Evolutionary conservation across 805 yeast species (phyloP).

Genomic region (Blastobotrys parvus): DNA sequence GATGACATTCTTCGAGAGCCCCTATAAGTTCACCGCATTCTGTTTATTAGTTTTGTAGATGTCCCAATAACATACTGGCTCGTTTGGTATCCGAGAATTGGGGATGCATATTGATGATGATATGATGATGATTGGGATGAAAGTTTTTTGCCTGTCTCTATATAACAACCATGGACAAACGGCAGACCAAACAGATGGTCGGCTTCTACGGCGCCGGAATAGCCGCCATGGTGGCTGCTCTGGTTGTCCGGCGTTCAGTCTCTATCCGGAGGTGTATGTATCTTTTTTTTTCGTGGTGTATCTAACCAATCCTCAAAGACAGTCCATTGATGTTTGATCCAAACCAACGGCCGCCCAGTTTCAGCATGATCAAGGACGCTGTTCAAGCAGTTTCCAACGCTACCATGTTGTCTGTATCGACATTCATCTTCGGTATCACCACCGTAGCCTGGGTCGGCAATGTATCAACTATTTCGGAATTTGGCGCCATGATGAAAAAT

Average conservation of each 20-base stretch:
- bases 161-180: conserved; percentile 15
- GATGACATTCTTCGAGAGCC: conserved; percentile 85
- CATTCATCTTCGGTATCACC: conserved; percentile 61
- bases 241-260: conserved; percentile 70
- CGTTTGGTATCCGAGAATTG: conserved; percentile 44
- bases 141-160: too few species aligned
- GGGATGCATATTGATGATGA: conserved; percentile 46
- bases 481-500: conserved; percentile 58
- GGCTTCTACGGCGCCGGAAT: conserved; percentile 66
- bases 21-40: conserved; percentile 77
- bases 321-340: conserved; percentile 73
- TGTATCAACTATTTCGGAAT: conserved; percentile 59
- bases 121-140: too few species aligned
- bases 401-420: conserved; percentile 61
- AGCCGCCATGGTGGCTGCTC: conserved; percentile 59
- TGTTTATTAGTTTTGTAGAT: conserved; percentile 15
- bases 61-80: conserved; percentile 26
- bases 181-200: conserved; percentile 65
- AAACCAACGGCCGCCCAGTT: conserved; percentile 79
- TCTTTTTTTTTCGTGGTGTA: not conserved
- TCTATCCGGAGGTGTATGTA: conserved; percentile 49
- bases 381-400: conserved; percentile 79
- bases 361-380: conserved; percentile 74
- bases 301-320: conserved; percentile 24
- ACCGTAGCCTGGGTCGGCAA: conserved; percentile 79